Conservation (phyloP, 192 early-diverging fungal species). For the Coemansia sp. region DNA sequence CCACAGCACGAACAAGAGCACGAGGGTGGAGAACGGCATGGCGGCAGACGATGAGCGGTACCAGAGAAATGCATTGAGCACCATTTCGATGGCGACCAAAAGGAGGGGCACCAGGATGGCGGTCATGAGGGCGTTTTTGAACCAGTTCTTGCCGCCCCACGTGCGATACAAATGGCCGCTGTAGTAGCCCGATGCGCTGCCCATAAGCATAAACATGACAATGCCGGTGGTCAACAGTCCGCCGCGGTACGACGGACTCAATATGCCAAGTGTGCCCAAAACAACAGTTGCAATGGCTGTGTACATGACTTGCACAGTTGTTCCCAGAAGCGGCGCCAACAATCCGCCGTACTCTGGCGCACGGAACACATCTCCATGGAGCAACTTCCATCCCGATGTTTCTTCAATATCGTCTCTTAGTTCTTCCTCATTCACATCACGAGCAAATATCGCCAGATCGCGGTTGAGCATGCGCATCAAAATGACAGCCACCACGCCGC, state of each 20-base stretch:
- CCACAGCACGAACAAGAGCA: conserved; percentile 81
- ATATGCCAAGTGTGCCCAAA: conserved; percentile 59
- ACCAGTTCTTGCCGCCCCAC: conserved; percentile 69
- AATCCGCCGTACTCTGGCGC: conserved; percentile 63
- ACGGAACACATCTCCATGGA: conserved; percentile 78
- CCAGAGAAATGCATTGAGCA: conserved; percentile 87
- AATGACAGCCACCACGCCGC: conserved; percentile 67
- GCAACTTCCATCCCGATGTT: conserved; percentile 70
- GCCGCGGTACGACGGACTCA: conserved; percentile 68
- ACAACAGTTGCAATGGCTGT: conserved; percentile 57
- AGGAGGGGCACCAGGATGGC: conserved; percentile 59
- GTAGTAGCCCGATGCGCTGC: conserved; percentile 64
- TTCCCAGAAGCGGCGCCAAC: conserved; percentile 71
- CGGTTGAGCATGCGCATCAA: conserved; percentile 66
- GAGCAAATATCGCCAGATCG: conserved; percentile 54
- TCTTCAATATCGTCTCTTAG: conserved; percentile 67
- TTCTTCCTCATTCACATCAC: conserved; percentile 30
- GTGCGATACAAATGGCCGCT: conserved; percentile 70
- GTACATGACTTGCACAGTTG: conserved; percentile 67
- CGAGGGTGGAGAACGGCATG: conserved; percentile 84
- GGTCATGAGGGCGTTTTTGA: conserved; percentile 66
- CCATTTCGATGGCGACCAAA: conserved; percentile 63
- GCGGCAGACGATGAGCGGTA: conserved; percentile 83
- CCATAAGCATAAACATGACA: conserved; percentile 58
- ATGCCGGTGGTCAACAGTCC: conserved; percentile 59